Percentiles rank a stretch among this genome's conserved stretches.
Conservation (phyloP, 495 filamentous ascomycete species). For the Daldinia grandis region DNA sequence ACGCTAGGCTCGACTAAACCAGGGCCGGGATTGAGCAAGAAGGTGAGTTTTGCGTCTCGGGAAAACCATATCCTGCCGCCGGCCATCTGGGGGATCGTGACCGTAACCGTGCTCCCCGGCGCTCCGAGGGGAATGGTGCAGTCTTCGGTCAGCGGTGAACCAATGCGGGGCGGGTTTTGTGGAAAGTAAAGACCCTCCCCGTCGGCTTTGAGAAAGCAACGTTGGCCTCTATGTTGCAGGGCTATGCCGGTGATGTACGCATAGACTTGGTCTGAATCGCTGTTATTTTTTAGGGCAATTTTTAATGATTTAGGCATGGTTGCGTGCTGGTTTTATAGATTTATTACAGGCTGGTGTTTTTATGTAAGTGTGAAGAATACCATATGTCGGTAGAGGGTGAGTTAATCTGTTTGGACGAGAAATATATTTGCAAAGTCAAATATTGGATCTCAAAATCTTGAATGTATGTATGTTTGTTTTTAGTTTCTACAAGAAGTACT, state of each 20-base stretch:
- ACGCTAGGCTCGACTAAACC: constrained; percentile 79
- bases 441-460: not conserved
- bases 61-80: constrained; percentile 78
- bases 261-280: constrained; percentile 44
- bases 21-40: constrained; percentile 74
- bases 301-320: constrained; percentile 54
- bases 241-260: constrained; percentile 58
- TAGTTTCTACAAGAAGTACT: not conserved
- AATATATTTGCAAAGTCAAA: not conserved
- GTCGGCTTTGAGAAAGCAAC: constrained; percentile 50
- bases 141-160: constrained; percentile 63
- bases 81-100: constrained; percentile 74
- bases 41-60: constrained; percentile 66
- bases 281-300: constrained; percentile 52
- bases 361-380: not conserved
- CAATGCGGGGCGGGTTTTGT: constrained; percentile 47
- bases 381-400: not conserved
- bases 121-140: constrained; percentile 73
- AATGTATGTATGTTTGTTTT: not conserved
- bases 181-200: constrained; percentile 50
- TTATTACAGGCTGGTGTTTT: not conserved
- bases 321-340: not conserved
- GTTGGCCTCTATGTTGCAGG: constrained; percentile 47
- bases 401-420: not conserved
- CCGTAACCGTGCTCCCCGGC: constrained; percentile 64